Conservation (phyloP, 257 asterid genomes). For the Eustoma russellianum region DNA sequence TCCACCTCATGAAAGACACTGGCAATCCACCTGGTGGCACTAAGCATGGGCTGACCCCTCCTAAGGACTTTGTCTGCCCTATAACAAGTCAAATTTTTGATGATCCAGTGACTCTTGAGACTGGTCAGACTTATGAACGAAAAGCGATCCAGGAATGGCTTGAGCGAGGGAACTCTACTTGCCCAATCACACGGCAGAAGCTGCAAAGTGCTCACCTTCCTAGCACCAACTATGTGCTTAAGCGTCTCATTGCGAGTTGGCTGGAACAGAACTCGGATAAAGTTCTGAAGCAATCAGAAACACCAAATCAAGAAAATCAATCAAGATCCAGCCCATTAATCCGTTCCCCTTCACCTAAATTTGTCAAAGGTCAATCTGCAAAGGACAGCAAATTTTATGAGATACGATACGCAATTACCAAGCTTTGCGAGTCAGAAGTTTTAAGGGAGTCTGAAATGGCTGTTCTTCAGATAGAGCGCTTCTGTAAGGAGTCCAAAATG, state of each 20-base stretch:
- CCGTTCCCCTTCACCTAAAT: constrained; percentile 29
- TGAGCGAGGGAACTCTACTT: constrained; percentile 55
- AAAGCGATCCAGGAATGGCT: constrained; percentile 74
- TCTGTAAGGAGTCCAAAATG: constrained; percentile 28
- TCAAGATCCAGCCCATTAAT: constrained; percentile 12
- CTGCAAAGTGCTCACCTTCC: constrained; percentile 42
- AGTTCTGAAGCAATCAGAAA: constrained; percentile 13
- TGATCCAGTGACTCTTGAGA: constrained; percentile 78
- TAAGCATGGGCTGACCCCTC: constrained; percentile 28
- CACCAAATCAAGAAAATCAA: constrained; percentile 3
- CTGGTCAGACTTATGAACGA: constrained; percentile 70
- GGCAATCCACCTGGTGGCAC: constrained; percentile 19
- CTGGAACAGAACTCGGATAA: constrained; percentile 26
- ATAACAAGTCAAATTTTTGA: constrained; percentile 57
- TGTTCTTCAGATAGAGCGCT: constrained; percentile 36
- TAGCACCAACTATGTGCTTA: constrained; percentile 63
- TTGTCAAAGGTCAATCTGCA: constrained; percentile 39
- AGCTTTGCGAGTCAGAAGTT: constrained; percentile 56
- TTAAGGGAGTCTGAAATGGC: constrained; percentile 52
- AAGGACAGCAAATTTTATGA: constrained; percentile 34
- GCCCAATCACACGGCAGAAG: constrained; percentile 70
- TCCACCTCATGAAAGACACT: constrained; percentile 35
- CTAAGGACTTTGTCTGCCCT: constrained; percentile 77
- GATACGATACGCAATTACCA: constrained; percentile 38
- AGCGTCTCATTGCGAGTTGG: constrained; percentile 75